Conservation (phyloP, 2,329 filamentous ascomycete genomes). For the Alternaria brassicae region DNA sequence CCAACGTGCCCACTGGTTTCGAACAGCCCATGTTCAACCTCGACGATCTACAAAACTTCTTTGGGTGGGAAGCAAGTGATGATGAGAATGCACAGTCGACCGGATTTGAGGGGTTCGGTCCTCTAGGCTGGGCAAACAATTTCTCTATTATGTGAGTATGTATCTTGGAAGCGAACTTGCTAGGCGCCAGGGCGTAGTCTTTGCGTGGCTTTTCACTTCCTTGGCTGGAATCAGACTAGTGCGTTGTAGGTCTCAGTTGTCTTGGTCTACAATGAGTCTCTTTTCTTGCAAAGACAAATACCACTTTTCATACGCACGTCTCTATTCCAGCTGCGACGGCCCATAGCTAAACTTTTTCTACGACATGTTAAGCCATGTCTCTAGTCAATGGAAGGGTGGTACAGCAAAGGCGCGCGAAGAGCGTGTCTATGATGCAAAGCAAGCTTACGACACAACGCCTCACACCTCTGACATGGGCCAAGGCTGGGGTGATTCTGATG, state of each 20-base stretch:
- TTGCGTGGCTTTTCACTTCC: not conserved
- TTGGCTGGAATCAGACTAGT: not conserved
- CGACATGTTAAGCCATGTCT: too few relatives aligned
- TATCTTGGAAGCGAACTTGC: not conserved
- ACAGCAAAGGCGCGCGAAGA: too few relatives aligned
- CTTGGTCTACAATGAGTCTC: not conserved
- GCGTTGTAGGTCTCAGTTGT: not conserved
- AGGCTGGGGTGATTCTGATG: too few relatives aligned
- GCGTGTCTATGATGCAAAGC: too few relatives aligned
- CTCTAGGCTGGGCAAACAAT: constrained; percentile 41
- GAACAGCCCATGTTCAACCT: constrained; percentile 43
- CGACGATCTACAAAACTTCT: constrained; percentile 44
- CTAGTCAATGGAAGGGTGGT: too few relatives aligned
- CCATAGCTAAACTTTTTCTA: too few relatives aligned
- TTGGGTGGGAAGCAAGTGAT: constrained; percentile 39
- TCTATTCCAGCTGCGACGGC: not conserved
- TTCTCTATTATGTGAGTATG: constrained; percentile 34
- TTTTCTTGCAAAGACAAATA: not conserved
- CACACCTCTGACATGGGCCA: too few relatives aligned
- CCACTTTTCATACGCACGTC: not conserved
- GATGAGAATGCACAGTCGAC: constrained; percentile 37
- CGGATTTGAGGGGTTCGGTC: constrained; percentile 40
- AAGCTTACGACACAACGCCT: too few relatives aligned
- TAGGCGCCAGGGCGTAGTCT: not conserved
- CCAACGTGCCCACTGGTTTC: constrained; percentile 15